These are phyloP conservation scores for Phytophthora sp. DNA, from an alignment of 352 stramenopile genomes.

Conservation along the genomic window DNA sequence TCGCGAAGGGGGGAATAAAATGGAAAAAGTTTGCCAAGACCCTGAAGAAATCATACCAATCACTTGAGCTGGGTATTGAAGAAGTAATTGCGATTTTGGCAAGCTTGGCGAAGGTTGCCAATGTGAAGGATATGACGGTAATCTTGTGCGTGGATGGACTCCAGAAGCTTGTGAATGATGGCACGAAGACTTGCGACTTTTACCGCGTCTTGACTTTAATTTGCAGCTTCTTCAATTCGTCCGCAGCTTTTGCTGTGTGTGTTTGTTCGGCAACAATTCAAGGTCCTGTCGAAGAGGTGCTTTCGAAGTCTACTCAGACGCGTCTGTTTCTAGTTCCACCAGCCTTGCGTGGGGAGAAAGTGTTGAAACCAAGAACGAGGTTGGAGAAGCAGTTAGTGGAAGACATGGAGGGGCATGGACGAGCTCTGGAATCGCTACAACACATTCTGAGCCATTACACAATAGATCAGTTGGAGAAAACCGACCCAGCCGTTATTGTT, in stretches of 20 bases:
- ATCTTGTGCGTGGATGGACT: slow-evolving; percentile 39
- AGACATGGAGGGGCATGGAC: slow-evolving; percentile 7
- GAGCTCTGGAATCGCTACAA: slow-evolving; percentile 5
- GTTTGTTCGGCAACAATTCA: slow-evolving; percentile 2
- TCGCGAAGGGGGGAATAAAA: slow-evolving; percentile 4
- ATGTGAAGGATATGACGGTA: slow-evolving; percentile 35
- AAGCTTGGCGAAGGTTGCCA: slow-evolving; percentile 12
- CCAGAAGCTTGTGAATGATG: slow-evolving; percentile 21
- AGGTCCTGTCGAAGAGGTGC: not conserved
- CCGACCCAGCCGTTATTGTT: not conserved
- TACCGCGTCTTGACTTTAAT: slow-evolving; percentile 5
- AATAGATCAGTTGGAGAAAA: not conserved
- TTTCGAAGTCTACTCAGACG: not conserved
- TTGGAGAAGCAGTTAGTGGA: slow-evolving; percentile 10
- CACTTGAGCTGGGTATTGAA: not conserved
- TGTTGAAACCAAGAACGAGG: not conserved
- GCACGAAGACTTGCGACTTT: not conserved
- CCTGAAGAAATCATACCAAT: slow-evolving; percentile 4
- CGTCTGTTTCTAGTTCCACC: slow-evolving; percentile 3
- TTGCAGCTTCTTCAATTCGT: slow-evolving; percentile 1
- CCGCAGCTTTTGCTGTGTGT: slow-evolving; percentile 11
- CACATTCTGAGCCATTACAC: not conserved
- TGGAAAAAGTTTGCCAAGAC: not conserved
- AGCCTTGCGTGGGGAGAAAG: not conserved
- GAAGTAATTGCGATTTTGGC: slow-evolving; percentile 10